Base-by-base conservation (phyloP, 2,329 filamentous ascomycete species). In the Epichloe brachyelytri region DNA sequence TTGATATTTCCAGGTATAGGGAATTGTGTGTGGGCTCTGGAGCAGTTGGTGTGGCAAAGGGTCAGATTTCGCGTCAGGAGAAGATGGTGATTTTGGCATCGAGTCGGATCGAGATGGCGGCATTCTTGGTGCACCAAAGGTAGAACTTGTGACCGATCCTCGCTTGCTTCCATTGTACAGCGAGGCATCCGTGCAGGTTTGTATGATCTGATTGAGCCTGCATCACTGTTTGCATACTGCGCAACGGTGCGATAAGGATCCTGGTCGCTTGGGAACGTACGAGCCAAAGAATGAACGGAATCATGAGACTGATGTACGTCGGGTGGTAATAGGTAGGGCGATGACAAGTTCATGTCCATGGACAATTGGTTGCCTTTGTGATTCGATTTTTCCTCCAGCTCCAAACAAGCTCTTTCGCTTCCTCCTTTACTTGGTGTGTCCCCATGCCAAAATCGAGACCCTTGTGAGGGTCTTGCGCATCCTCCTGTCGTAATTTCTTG, bases 301-400 rank as follows among this genome's bases (percentile, higher is more conserved):
- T 95, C 89, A 43, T 81, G 80, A 1, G 91, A 96, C 61, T 79
- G 76, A 41, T 93, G 82, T 19, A 91, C 63, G 50, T 80, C 82
- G 1, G 87, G 86, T 4, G 93, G 90, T n/a, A 97, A 76, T n/a
- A 98, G 78, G 65, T 97, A 98, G 2, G 93, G 93, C 59, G 83
- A 93, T 36, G 79, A 80, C 46, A 90, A 74, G 62, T 85, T 81
- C 77, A 90, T 79, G 59, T 82, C 78, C 77, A 91, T 80, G 36
- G 82, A 86, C 47, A 85, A 66, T 59, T 84, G 80, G 38, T 73
- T 71, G 46, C 71, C 68, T 48, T 66, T 65, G 57, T 70, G 68
- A 37, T 60, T 55, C 20, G 69, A 66, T 64, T 82, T 82, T 62
- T 87, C 76, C 76, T 44, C 80, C 81, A 17, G 69, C 75, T 44